Base-by-base conservation (phyloP, 2,329 filamentous ascomycete genomes). In the Lachnellula suecica region DNA sequence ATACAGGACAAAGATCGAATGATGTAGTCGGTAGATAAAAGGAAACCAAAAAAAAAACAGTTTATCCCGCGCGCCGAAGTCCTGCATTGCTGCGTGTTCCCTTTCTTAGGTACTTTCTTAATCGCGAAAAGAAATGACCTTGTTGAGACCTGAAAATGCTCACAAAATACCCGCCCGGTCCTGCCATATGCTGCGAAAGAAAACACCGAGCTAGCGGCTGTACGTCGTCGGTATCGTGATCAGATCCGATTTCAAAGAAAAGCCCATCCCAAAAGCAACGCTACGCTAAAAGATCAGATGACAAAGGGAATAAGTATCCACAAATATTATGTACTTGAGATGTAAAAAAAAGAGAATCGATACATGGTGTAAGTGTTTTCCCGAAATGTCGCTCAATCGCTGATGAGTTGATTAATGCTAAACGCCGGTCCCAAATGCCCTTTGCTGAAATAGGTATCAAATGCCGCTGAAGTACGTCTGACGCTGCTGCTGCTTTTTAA, bases 1-100 rank as follows among this genome's bases (percentile, higher is more conserved):
- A 46, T 58, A 56, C 62, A 25, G 62, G 46, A 42, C 31, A 63
- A 61, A 63, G 60, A 56, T 44, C 51, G 53, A 60, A 59, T 53
- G 55, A 55, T 41, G 40, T 13, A 37, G 35, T 34, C 37, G 31
- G 45, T 41, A 13, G 23, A 25, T 41, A 42, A 25, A 64, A 56
- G 59, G 38, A 63, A 63, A 63, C 63, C 61, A 63, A 58, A 57
- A 61, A 56, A 62, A 62, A 54, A 43, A 59, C 53, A 49, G 40
- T 48, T n/a, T 60, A 63, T 61, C 64, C 65, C 65, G 63, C 70
- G 70, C 71, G 70, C 71, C 74, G 70, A 72, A 74, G 71, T 71
- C 70, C 73, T 81, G 81, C 81, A 84, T 84, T 81, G 81, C 81
- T 84, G 81, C 81, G 74, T 79, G 66, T 78, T 79, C 74, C 74